Conservation (phyloP, 2,329 filamentous ascomycete genomes). For the Beauveria rudraprayagi region DNA sequence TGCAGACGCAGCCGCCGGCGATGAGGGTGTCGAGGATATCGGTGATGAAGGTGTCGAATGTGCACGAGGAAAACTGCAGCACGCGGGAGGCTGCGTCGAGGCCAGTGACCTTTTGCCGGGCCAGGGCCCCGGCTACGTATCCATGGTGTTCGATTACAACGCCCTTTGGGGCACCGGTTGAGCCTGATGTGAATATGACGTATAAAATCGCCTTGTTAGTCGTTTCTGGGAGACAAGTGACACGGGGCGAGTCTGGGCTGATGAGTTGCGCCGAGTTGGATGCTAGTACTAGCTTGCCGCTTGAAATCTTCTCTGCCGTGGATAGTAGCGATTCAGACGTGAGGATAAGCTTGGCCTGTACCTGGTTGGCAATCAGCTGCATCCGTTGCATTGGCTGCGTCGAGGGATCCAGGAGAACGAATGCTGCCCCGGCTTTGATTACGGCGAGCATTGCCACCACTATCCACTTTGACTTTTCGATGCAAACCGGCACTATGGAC, state of each 20-base stretch:
- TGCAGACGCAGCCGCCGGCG: constrained; percentile 4
- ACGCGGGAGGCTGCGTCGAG: not conserved
- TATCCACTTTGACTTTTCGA: constrained; percentile 20
- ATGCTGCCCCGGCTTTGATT: constrained; percentile 18
- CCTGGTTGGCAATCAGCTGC: constrained; percentile 13
- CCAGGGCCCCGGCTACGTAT: constrained; percentile 11
- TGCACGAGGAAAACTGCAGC: constrained; percentile 9
- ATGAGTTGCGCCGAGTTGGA: too few relatives aligned
- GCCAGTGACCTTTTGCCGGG: constrained; percentile 6
- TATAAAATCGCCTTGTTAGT: constrained; percentile 7
- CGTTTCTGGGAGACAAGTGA: not conserved
- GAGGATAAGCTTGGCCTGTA: not conserved
- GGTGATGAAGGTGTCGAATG: constrained; percentile 3
- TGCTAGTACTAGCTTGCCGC: too few relatives aligned
- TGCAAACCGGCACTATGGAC: constrained; percentile 16
- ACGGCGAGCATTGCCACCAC: constrained; percentile 17
- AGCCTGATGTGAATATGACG: constrained; percentile 48
- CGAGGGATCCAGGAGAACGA: constrained; percentile 20
- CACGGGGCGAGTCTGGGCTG: too few relatives aligned
- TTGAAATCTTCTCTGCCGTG: not conserved
- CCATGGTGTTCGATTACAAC: constrained; percentile 27
- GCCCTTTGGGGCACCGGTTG: constrained; percentile 42
- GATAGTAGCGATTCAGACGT: not conserved
- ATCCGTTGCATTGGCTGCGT: constrained; percentile 13
- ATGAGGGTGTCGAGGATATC: constrained; percentile 5